Evolutionary conservation across 1,284 basidiomycete genomes (phyloP).

Genomic region (Pterulicium gracile): DNA sequence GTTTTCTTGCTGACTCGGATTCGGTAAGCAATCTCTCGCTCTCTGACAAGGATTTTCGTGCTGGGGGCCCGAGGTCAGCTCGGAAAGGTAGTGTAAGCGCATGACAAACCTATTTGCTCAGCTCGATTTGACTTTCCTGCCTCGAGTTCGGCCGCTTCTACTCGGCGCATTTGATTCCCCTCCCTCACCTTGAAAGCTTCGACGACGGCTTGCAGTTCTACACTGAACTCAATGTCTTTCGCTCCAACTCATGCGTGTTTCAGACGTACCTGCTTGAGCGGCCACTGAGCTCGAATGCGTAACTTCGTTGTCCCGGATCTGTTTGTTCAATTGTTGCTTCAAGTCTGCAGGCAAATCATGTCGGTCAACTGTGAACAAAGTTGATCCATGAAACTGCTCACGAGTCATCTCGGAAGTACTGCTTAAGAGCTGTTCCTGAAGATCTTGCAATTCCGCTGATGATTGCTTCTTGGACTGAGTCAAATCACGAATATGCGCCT

Average conservation of each 20-base stretch:
- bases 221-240: no score
- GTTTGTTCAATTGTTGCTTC: constrained; percentile 48
- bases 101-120: constrained; percentile 45
- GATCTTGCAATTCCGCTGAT: constrained; percentile 42
- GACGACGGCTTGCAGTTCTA: constrained; percentile 53
- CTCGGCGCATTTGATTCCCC: constrained; percentile 44
- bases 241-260: no score
- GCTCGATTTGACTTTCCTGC: constrained; percentile 53
- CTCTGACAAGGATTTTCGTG: constrained; percentile 49
- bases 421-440: constrained; percentile 46
- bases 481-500: constrained; percentile 50
- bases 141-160: constrained; percentile 63
- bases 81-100: no score
- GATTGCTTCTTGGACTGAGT: constrained; percentile 44
- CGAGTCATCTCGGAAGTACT: neutral
- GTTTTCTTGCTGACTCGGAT: constrained; percentile 41
- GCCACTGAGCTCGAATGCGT: constrained; percentile 47
- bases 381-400: neutral
- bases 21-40: constrained; percentile 51
- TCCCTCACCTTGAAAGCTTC: constrained; percentile 59
- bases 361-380: constrained; percentile 1
- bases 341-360: constrained; percentile 26
- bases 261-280: constrained; percentile 46
- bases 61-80: constrained; percentile 22
- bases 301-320: constrained; percentile 60